A percentile compares a stretch with the other conserved stretches of the same genome.
phyloP scores from a whole-genome alignment of 805 yeast species.

The Lachancea meyersii region DNA sequence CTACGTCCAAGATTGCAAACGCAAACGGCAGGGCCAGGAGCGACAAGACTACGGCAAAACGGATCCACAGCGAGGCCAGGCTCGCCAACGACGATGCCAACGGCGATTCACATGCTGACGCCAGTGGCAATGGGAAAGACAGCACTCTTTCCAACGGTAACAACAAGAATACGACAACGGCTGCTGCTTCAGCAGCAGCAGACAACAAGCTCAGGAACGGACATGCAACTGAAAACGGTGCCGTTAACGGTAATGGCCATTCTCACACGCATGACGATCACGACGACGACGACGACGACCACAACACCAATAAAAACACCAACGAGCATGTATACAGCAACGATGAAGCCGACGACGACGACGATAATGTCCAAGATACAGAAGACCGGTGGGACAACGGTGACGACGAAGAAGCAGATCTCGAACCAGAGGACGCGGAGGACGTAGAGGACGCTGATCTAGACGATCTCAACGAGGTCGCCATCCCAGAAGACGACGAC shows the following conservation, averaged over 20 bases:
- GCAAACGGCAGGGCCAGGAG: constrained; percentile 4
- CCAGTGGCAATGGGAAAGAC: not conserved
- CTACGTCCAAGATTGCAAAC: not conserved
- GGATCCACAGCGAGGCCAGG: not conserved
- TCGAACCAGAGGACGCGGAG: constrained; percentile 9
- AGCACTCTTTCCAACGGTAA: not conserved
- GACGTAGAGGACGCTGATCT: constrained; percentile 6
- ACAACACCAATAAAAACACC: not conserved
- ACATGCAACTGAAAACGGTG: too few relatives aligned
- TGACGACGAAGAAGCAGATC: constrained; percentile 6
- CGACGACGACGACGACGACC: not conserved
- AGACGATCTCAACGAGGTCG: constrained; percentile 12
- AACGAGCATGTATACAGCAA: not conserved
- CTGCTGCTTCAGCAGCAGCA: not conserved
- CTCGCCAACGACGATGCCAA: not conserved
- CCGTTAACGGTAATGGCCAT: too few relatives aligned
- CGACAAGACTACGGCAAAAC: constrained; percentile 1
- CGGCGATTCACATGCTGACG: not conserved
- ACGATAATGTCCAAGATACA: not conserved
- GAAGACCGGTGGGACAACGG: not conserved
- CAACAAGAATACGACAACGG: not conserved
- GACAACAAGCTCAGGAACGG: too few relatives aligned
- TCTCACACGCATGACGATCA: not conserved
- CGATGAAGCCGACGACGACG: not conserved
- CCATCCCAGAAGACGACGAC: constrained; percentile 17